Evolutionary conservation across 768 basidiomycete genomes (phyloP).

Genomic region (Neoboletus magnificus): DNA sequence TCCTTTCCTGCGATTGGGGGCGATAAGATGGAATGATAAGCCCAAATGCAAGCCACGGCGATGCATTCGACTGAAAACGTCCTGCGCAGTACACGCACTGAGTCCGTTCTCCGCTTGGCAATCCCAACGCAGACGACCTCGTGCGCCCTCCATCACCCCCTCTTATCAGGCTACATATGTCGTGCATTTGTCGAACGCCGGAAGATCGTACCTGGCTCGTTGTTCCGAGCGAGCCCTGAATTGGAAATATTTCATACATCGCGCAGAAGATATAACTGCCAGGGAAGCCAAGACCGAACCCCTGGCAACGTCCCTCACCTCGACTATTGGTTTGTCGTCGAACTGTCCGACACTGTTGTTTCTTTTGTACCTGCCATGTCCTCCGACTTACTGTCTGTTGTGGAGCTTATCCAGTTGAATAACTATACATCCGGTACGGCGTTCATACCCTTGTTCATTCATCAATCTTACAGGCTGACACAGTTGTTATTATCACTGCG

Average conservation of each 20-base stretch:
- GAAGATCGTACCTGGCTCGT: no score
- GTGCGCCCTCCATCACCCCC: not conserved
- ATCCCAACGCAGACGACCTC: not conserved
- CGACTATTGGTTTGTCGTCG: not conserved
- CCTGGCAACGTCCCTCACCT: not conserved
- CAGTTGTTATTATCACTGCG: not conserved
- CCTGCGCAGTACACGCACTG: not conserved
- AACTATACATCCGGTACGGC: not conserved
- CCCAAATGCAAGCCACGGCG: no score
- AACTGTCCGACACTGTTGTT: not conserved
- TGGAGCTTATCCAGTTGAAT: not conserved
- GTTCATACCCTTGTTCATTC: not conserved
- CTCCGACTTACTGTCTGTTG: not conserved
- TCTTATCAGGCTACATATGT: not conserved
- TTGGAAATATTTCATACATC: no score
- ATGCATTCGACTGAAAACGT: not conserved
- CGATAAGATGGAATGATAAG: not conserved
- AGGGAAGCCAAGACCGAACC: not conserved
- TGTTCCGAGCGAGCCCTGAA: no score
- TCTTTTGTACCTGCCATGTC: not conserved
- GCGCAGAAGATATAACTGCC: not conserved
- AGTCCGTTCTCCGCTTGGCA: no score
- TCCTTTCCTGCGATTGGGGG: not conserved
- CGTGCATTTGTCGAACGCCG: no score
- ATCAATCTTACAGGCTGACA: not conserved